A percentile compares a stretch with the other conserved stretches of the same genome.
These are phyloP conservation scores for Epichloe uncinata DNA, from an alignment of 2,329 filamentous ascomycete species.

Conservation along the genomic window DNA sequence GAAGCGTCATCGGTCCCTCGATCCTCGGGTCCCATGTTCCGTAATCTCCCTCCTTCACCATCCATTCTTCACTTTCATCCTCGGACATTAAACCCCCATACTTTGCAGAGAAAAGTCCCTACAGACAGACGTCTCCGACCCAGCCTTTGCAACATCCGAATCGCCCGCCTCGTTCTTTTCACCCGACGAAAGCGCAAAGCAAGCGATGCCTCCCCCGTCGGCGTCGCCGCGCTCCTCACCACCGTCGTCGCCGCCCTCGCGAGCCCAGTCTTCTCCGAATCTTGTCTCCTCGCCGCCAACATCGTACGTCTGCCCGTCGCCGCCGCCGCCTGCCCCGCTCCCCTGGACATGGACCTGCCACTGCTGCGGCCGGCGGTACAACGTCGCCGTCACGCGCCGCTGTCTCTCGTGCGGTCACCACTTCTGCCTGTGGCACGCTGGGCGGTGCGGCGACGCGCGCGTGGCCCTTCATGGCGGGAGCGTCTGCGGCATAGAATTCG, in stretches of 20 bases:
- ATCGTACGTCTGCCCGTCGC: background rate
- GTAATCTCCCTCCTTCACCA: too few species aligned
- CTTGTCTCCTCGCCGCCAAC: background rate
- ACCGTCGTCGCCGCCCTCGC: background rate
- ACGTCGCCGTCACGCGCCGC: conserved; percentile 20
- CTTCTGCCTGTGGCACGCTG: conserved; percentile 16
- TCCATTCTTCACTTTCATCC: too few species aligned
- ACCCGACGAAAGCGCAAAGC: too few species aligned
- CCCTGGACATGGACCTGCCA: conserved; percentile 23
- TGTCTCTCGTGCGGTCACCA: conserved; percentile 26
- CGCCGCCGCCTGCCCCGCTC: conserved; percentile 1
- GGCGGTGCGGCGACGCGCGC: background rate
- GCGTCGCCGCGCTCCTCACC: background rate
- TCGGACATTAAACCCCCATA: too few species aligned
- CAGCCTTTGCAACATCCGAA: too few species aligned
- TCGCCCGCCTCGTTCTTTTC: too few species aligned
- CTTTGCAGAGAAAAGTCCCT: too few species aligned
- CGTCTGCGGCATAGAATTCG: conserved; percentile 17
- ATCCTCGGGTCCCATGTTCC: too few species aligned
- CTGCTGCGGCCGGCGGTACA: conserved; percentile 15
- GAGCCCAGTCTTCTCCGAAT: background rate
- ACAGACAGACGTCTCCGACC: too few species aligned
- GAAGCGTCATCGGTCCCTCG: too few species aligned
- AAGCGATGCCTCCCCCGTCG: too few species aligned
- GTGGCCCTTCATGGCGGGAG: background rate